Conservation (phyloP, 2,329 filamentous ascomycete species). For the Penicillium vulpinum region DNA sequence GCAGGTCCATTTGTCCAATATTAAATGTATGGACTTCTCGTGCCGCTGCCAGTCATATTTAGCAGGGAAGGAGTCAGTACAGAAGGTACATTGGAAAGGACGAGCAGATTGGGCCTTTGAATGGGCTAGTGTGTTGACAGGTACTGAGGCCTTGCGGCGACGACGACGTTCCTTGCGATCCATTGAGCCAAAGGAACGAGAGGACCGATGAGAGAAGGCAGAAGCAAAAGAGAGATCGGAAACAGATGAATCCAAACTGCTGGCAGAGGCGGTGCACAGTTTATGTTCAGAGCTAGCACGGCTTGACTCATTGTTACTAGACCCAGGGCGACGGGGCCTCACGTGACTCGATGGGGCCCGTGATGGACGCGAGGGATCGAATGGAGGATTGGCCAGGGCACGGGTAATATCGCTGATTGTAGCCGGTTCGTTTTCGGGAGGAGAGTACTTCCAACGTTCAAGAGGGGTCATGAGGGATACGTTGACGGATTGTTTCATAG, state of each 20-base stretch:
- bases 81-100: constrained; percentile 61
- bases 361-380: constrained; percentile 35
- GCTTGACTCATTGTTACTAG: constrained; percentile 54
- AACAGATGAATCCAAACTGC: constrained; percentile 57
- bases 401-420: constrained; percentile 63
- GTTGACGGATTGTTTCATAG: constrained; percentile 56
- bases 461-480: constrained; percentile 60
- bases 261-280: constrained; percentile 54
- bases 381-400: constrained; percentile 53
- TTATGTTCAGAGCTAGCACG: constrained; percentile 52
- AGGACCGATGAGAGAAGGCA: constrained; percentile 57
- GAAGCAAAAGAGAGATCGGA: constrained; percentile 58
- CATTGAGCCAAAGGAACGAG: constrained; percentile 58
- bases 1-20: constrained; percentile 61
- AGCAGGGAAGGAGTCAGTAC: constrained; percentile 56
- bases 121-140: constrained; percentile 42
- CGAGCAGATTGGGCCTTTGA: constrained; percentile 46
- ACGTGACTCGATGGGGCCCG: constrained; percentile 34
- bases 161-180: constrained; percentile 61
- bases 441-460: constrained; percentile 69
- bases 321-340: constrained; percentile 41
- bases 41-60: constrained; percentile 63
- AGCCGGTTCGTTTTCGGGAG: constrained; percentile 69
- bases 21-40: constrained; percentile 59
- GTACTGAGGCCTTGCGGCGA: constrained; percentile 50